A percentile compares a stretch with the other conserved stretches of the same genome.
These are phyloP conservation scores for Cladophialophora immunda DNA, from an alignment of 2,329 filamentous ascomycete genomes.

Conservation along the genomic window DNA sequence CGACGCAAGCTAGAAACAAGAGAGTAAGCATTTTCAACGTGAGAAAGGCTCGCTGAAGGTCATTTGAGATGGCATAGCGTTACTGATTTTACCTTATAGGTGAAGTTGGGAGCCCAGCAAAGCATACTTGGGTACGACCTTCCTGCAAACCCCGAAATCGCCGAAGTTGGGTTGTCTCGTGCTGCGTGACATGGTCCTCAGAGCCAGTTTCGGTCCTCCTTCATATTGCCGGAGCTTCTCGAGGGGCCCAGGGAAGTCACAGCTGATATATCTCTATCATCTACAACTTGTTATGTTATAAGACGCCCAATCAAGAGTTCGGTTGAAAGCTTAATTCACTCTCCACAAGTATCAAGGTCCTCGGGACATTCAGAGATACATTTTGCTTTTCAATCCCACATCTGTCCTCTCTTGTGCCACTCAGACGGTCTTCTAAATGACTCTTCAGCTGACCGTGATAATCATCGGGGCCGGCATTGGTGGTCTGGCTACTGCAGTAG, in stretches of 20 bases:
- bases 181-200: no score
- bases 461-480: constrained; percentile 49
- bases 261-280: not conserved
- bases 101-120: not conserved
- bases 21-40: not conserved
- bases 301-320: not conserved
- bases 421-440: not conserved
- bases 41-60: not conserved
- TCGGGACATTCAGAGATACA: not conserved
- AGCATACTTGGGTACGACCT: no score
- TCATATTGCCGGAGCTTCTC: not conserved
- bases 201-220: not conserved
- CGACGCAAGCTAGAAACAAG: not conserved
- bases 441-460: constrained; percentile 42
- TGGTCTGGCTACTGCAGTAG: constrained; percentile 52
- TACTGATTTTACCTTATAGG: not conserved
- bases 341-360: not conserved
- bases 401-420: not conserved
- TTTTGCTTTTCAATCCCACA: not conserved
- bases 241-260: not conserved
- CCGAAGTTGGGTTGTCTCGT: not conserved
- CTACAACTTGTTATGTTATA: not conserved
- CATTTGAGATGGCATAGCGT: not conserved
- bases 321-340: not conserved
- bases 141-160: constrained; percentile 3